A percentile compares a stretch with the other conserved stretches of the same genome.
These are phyloP conservation scores for Decorospora gaudefroyi DNA, from an alignment of 2,329 filamentous ascomycete genomes.

Conservation along the genomic window DNA sequence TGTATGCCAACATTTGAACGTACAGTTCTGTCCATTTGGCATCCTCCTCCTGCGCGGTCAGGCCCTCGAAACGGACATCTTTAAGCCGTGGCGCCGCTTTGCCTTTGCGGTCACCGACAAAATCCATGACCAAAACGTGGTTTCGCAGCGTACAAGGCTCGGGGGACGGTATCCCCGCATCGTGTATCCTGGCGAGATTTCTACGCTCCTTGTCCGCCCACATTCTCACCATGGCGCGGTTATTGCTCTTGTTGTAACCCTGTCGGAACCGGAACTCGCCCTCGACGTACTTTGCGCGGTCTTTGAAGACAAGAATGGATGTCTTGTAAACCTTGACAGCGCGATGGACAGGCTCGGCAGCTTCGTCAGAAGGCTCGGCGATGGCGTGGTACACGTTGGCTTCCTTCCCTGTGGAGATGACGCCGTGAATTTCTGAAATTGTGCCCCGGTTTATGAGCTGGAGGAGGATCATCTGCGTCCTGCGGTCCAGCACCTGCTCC, in stretches of 20 bases:
- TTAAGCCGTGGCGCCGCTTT: conserved; percentile 86
- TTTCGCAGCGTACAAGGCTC: conserved; percentile 86
- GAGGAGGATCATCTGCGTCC: conserved; percentile 91
- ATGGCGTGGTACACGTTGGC: conserved; percentile 97
- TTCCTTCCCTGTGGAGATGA: conserved; percentile 95
- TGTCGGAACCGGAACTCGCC: conserved; percentile 90
- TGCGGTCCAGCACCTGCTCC: conserved; percentile 91
- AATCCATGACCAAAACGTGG: conserved; percentile 95
- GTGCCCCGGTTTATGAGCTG: conserved; percentile 94
- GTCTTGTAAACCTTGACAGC: conserved; percentile 99
- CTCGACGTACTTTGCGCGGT: conserved; percentile 91
- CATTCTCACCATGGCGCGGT: conserved; percentile 94
- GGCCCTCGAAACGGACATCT: conserved; percentile 74
- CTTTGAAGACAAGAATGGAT: conserved; percentile 95
- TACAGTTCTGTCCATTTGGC: conserved; percentile 79
- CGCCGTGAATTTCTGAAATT: conserved; percentile 90
- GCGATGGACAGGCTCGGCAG: conserved; percentile 63
- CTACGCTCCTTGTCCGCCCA: conserved; percentile 99
- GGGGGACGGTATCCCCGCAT: conserved; percentile 85
- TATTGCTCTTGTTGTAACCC: conserved; percentile 93
- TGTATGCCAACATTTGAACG: conserved; percentile 79
- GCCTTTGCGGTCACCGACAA: conserved; percentile 84
- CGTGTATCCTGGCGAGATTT: conserved; percentile 82
- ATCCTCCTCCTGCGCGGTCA: conserved; percentile 61
- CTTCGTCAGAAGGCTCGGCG: conserved; percentile 58